These are phyloP conservation scores for Fibroporia radiculosa DNA, from an alignment of 768 basidiomycete species.

Conservation along the genomic window DNA sequence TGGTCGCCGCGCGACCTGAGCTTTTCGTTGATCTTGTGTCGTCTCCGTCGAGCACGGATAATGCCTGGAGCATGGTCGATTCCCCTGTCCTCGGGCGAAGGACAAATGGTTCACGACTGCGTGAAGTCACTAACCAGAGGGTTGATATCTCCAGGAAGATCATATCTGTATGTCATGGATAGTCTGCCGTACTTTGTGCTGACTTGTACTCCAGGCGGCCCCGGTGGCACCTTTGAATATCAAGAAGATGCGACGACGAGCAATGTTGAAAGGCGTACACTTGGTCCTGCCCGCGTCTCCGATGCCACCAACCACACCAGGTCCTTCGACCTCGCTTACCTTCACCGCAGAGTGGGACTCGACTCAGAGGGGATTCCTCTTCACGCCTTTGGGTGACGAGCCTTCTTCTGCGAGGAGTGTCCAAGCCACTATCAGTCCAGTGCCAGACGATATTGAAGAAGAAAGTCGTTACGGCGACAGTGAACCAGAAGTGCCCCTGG, in stretches of 20 bases:
- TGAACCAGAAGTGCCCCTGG: not conserved
- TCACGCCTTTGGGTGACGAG: slow-evolving; percentile 17
- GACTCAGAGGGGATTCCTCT: slow-evolving; percentile 18
- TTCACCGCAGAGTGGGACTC: slow-evolving; percentile 25
- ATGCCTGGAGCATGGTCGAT: slow-evolving; percentile 23
- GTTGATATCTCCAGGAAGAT: not conserved
- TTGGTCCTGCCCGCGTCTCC: slow-evolving; percentile 20
- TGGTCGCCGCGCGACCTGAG: slow-evolving; percentile 25
- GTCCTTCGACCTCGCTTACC: slow-evolving; percentile 19
- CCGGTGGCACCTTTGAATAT: slow-evolving; percentile 8
- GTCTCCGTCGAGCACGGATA: slow-evolving; percentile 19
- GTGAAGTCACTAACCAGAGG: not conserved
- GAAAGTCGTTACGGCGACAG: slow-evolving; percentile 5
- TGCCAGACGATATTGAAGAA: slow-evolving; percentile 19
- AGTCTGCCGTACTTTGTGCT: not conserved
- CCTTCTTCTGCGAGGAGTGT: slow-evolving; percentile 8
- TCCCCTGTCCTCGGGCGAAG: slow-evolving; percentile 10
- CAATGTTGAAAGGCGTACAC: slow-evolving; percentile 18
- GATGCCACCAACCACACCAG: slow-evolving; percentile 10
- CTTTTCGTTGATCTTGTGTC: slow-evolving; percentile 13
- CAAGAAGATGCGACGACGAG: slow-evolving; percentile 22
- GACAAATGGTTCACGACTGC: not conserved
- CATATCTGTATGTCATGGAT: not conserved
- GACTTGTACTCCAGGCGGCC: not conserved
- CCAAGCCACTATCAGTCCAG: slow-evolving; percentile 9